Base-by-base conservation (phyloP, 2,329 filamentous ascomycete species). In the Cercospora sojina region DNA sequence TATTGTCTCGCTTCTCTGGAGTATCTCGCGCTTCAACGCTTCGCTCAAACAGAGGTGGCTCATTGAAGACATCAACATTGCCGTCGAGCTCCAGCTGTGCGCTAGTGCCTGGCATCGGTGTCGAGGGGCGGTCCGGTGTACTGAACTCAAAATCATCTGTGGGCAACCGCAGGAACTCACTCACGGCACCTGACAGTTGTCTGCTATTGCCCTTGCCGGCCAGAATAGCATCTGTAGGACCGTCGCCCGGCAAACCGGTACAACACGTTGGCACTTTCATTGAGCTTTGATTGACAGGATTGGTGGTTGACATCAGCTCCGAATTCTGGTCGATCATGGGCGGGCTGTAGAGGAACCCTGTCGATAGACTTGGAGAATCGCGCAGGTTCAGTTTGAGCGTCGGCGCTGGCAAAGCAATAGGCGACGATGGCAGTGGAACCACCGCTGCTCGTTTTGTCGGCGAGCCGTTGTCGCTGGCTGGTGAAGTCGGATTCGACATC, bases 321-420 rank as follows among this genome's bases (percentile, higher is more conserved):
- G 58, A 55, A 29, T 58, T 49, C 49, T 64, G 38, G 29, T 66
- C 51, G 4, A 62, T 49, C 23, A 56, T 61, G 27, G 70, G 61
- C 6, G 59, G 58, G 20, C 57, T 18, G 20, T 57, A 60, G 38
- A 67, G 59, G 35, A 74, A 70, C 29, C 55, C 59, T 7, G 66
- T 57, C 16, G 69, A 65, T 29, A 74, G 60, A 32, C 73, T 63
- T 20, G 64, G 68, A 10, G 69, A 25, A 25, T 70, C 67, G 6
- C 66, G 70, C 13, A 76, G 62, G 32, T 75, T 70, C 13, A 76
- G 64, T 47, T 71, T 67, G 18, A 75, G 62, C 12, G 67, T 66
- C 16, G 74, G 64, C 27, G 72, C 57, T 7, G 73, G 69, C 5
- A 75, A 72, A 25, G 66, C 53, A 35, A 75, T 72, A 2, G 74